Evolutionary conservation across 768 basidiomycete species (phyloP), one percentile per base, ranked within the genome.

Genomic region (Lactifluus piperatus): DNA sequence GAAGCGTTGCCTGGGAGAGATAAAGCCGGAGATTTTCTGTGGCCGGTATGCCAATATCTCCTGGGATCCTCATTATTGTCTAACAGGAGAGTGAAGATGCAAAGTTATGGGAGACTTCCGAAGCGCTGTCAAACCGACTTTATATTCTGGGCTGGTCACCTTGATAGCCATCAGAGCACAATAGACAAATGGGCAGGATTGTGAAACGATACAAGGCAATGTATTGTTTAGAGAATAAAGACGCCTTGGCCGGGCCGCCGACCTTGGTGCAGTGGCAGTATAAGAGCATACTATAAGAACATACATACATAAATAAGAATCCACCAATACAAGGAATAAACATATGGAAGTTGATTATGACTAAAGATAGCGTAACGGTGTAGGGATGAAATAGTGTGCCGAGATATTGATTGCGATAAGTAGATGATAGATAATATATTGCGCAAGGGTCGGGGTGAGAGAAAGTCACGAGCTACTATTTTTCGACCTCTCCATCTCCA

Each of bases 21-120:
- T 64, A 64, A 29, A 51, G 20, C 20, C 45, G 51, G 27, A 64
- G 57, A 39, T 64, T 64, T 13, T 58, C 64, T 36, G 57, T 57
- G n/a, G 60, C 55, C 34, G 55, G 52, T 11, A 62, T 34, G 44
- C 60, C 63, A 26, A 64, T 57, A 34, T 62, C 56, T 30, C 63
- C 63, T 1, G 63, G 54, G 8, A 57, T 55, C 4, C 49, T 44
- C 50, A 57, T 55, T 26, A 47, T 14, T 47, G 54, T 4, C 20
- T 13, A n/a, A 22, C 36, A 30, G 43, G 13, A 50, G 20, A 16
- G 39, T 50, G 49, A 51, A 44, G 58, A 41, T 27, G 49, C 44
- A 41, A 51, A 8, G 26, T 24, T 60, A 22, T 46, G 20, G 5
- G 29, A 48, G 50, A 0, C 11, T n/a, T 24, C 18, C 52, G 30